Percentiles rank a stretch among this genome's conserved stretches.
Conservation (phyloP, 495 filamentous ascomycete genomes). For the Hypomontagnella submonticulosa region DNA sequence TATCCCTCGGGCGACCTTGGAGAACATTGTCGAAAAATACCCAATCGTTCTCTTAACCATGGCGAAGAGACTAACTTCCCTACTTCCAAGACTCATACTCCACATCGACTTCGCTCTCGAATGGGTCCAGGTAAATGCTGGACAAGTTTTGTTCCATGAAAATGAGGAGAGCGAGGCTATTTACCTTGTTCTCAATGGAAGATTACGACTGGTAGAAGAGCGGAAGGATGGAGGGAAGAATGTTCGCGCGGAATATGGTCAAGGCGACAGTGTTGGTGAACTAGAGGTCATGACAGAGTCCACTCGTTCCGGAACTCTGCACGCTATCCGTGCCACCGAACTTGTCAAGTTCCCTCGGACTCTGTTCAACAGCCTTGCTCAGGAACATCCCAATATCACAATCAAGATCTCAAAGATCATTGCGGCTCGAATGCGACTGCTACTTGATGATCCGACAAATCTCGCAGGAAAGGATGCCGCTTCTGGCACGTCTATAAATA, state of each 20-base stretch:
- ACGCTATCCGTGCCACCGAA: constrained; percentile 96
- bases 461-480: constrained; percentile 56
- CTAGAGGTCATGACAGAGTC: constrained; percentile 97
- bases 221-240: constrained; percentile 81
- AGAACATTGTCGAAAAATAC: constrained; percentile 90
- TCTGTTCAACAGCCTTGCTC: constrained; percentile 95
- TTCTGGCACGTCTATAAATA: constrained; percentile 68
- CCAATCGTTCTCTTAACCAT: constrained; percentile 93
- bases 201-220: constrained; percentile 83
- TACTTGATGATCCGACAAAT: constrained; percentile 79
- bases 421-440: constrained; percentile 88
- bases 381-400: constrained; percentile 97
- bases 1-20: constrained; percentile 84
- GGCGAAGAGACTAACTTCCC: constrained; percentile 90
- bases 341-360: constrained; percentile 95
- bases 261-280: constrained; percentile 97
- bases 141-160: constrained; percentile 93
- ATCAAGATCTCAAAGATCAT: constrained; percentile 99
- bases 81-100: constrained; percentile 89
- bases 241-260: constrained; percentile 92
- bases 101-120: constrained; percentile 98
- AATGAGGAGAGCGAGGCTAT: constrained; percentile 97
- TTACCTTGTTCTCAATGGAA: constrained; percentile 95
- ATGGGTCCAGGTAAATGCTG: constrained; percentile 96
- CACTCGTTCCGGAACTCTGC: constrained; percentile 84